These are phyloP conservation scores for Pythium rishiriense DNA, from an alignment of 352 stramenopile species.

Conservation along the genomic window DNA sequence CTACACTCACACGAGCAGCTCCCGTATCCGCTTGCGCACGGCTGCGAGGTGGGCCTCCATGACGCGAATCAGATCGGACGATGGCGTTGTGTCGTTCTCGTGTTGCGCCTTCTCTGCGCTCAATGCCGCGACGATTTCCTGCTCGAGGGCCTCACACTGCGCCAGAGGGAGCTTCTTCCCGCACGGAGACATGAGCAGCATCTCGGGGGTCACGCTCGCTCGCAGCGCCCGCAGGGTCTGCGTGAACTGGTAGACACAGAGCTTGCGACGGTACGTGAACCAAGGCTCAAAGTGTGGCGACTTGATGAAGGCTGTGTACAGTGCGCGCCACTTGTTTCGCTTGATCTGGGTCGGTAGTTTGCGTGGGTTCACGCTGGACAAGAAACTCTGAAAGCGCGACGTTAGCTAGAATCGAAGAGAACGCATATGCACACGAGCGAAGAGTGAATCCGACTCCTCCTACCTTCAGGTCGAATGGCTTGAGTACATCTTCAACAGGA, in stretches of 20 bases:
- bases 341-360: conserved; percentile 67
- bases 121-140: conserved; percentile 21
- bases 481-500: conserved; percentile 66
- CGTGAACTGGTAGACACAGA: conserved; percentile 70
- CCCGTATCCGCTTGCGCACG: conserved; percentile 25
- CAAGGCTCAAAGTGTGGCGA: conserved; percentile 77
- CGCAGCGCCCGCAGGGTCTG: conserved; percentile 57
- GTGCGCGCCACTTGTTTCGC: conserved; percentile 56
- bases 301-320: conserved; percentile 73
- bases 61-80: conserved; percentile 16
- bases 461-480: conserved; percentile 65
- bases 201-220: conserved; percentile 37
- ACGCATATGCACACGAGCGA: neutral
- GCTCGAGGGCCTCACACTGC: conserved; percentile 19
- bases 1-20: conserved; percentile 21
- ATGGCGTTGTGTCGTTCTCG: neutral
- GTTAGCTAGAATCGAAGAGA: neutral
- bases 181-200: conserved; percentile 24
- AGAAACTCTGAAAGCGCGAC: conserved; percentile 37
- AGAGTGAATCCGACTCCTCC: neutral
- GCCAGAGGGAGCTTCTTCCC: conserved; percentile 11
- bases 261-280: conserved; percentile 67
- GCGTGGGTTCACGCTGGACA: conserved; percentile 52
- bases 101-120: conserved; percentile 13
- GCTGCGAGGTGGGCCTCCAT: conserved; percentile 20